Base-by-base conservation (phyloP, 2,329 filamentous ascomycete species). In the Raffaelea albimanens region DNA sequence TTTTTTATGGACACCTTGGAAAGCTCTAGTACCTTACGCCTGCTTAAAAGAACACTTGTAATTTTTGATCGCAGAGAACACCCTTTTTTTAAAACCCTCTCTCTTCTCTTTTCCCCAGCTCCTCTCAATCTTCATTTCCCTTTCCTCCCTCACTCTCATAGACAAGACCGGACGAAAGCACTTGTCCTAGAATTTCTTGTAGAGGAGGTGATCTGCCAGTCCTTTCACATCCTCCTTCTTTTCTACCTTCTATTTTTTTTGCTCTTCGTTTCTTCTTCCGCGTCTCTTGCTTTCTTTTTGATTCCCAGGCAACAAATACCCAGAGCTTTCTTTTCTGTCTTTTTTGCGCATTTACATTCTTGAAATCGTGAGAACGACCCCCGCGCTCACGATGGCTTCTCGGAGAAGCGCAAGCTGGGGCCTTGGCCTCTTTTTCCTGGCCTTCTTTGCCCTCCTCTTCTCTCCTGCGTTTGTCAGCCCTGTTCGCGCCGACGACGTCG, bases 361-460 rank as follows among this genome's bases (percentile, higher is more conserved):
- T 38, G 14, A 8, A n/a, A 5, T 38, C 34, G 9, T 16, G 5
- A 8, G 7, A 16, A 16, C 5, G 18, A 38, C 23, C 40, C 45
- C 29, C 40, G 40, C 40, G 18, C 19, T 38, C 46, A 44, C 47
- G 11, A 55, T 55, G 53, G 53, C 53, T 47, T 51, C 50, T 14
- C 40, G 48, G 47, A 51, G 52, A 50, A 48, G 53, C 46, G 25
- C 50, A 33, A 48, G 43, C 36, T 52, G 47, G 46, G 49, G 53
- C 76, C 66, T 90, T 73, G 73, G 83, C 82, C 75, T 96, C 77
- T 89, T 88, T 79, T 72, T 93, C 65, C 74, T 95, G 69, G 83
- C 90, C 72, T 96, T 95, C 75, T 84, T 96, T 61, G 80, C 88
- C 64, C 80, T 95, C 55, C 80, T 97, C 57, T 87, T 98, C 61